phyloP scores from a whole-genome alignment of 108 stramenopile species.

The Seminavis robusta region DNA sequence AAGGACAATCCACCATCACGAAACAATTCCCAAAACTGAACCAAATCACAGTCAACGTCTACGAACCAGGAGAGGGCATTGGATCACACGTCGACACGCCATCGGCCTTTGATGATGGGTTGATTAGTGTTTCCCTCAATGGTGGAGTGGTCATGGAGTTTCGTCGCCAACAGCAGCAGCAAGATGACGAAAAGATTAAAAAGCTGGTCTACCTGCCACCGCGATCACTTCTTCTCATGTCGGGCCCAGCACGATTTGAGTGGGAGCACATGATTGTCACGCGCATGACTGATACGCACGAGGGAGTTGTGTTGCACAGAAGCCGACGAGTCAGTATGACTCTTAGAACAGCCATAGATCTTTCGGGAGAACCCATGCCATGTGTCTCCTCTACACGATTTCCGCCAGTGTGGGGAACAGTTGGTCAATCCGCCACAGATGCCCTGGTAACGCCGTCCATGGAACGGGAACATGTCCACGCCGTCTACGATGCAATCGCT shows the following conservation, averaged over 20 bases:
- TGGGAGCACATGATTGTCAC: constrained; percentile 91
- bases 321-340: constrained; percentile 77
- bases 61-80: constrained; percentile 82
- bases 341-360: constrained; percentile 65
- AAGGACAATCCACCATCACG: not conserved
- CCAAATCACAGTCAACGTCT: constrained; percentile 86
- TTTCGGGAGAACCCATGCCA: constrained; percentile 43
- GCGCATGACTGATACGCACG: constrained; percentile 73
- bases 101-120: constrained; percentile 82
- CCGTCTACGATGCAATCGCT: constrained; percentile 96
- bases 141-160: constrained; percentile 89
- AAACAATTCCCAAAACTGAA: constrained; percentile 50
- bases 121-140: constrained; percentile 74
- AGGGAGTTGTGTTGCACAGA: constrained; percentile 64
- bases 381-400: constrained; percentile 44
- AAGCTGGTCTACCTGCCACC: constrained; percentile 77
- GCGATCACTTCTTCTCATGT: constrained; percentile 68
- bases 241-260: constrained; percentile 72
- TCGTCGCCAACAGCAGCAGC: constrained; percentile 27
- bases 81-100: constrained; percentile 86
- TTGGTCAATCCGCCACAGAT: not conserved
- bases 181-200: constrained; percentile 16
- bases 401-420: constrained; percentile 62
- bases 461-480: constrained; percentile 91
- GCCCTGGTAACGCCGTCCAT: constrained; percentile 68